phyloP scores from a whole-genome alignment of 179 eudicot species.

The Spinacia oleracea region DNA sequence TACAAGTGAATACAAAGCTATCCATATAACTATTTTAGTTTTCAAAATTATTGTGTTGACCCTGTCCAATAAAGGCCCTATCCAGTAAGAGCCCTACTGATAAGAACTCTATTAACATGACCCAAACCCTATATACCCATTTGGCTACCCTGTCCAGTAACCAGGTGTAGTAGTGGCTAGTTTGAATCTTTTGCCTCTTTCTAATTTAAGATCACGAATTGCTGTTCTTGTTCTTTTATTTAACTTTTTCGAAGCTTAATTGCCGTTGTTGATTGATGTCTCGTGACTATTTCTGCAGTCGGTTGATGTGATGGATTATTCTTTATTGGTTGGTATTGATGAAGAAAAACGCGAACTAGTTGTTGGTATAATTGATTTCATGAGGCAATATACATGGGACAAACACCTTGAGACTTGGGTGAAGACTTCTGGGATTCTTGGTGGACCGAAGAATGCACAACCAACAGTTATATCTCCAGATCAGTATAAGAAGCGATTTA shows the following conservation, averaged over 20 bases:
- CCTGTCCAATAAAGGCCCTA: too few relatives aligned
- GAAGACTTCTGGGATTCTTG: slow-evolving; percentile 86
- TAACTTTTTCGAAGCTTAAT: background rate
- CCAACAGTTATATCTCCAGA: slow-evolving; percentile 91
- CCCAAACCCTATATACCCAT: too few relatives aligned
- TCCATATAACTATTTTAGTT: too few relatives aligned
- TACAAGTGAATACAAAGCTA: too few relatives aligned
- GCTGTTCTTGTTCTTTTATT: background rate
- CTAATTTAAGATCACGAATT: too few relatives aligned
- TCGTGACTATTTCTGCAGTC: slow-evolving; percentile 44
- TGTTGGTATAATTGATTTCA: slow-evolving; percentile 85
- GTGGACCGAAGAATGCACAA: slow-evolving; percentile 72
- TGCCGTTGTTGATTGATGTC: background rate
- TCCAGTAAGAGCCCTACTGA: too few relatives aligned
- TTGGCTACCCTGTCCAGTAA: too few relatives aligned
- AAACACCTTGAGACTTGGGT: slow-evolving; percentile 97
- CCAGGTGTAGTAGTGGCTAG: too few relatives aligned
- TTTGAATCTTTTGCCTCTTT: too few relatives aligned
- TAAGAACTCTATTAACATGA: too few relatives aligned
- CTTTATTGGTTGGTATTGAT: slow-evolving; percentile 81
- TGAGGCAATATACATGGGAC: slow-evolving; percentile 98
- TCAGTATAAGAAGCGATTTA: slow-evolving; percentile 85
- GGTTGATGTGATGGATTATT: slow-evolving; percentile 89
- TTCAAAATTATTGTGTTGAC: too few relatives aligned
- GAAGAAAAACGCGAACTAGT: slow-evolving; percentile 82